These are phyloP conservation scores for Triticum turgidum DNA, from an alignment of 176 grass and related monocot genomes.

Conservation along the genomic window DNA sequence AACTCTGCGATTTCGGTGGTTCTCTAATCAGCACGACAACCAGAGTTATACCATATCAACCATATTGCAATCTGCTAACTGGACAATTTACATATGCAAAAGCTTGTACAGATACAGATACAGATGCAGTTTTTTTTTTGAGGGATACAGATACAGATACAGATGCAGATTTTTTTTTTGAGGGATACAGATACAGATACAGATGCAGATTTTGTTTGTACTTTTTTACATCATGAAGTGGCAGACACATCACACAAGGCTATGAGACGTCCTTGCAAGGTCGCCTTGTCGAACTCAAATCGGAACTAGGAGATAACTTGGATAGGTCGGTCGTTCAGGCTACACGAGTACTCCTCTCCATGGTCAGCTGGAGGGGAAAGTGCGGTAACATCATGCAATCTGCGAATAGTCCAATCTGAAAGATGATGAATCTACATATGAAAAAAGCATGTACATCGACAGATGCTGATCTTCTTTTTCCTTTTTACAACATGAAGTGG, in stretches of 20 bases:
- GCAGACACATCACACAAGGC: neutral
- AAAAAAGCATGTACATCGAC: neutral
- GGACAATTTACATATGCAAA: slow-evolving; percentile 22
- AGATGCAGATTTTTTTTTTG: neutral
- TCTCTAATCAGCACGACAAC: neutral
- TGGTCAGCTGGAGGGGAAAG: slow-evolving; percentile 28
- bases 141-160: neutral
- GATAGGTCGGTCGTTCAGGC: neutral
- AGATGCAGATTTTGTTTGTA: neutral
- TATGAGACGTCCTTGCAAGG: neutral
- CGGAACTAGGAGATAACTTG: neutral
- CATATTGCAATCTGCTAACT: neutral
- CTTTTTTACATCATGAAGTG: neutral
- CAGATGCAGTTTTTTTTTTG: too few relatives aligned
- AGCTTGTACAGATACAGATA: neutral
- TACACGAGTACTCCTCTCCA: slow-evolving; percentile 24
- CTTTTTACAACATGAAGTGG: neutral
- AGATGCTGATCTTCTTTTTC: neutral
- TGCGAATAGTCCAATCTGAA: neutral
- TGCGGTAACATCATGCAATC: slow-evolving; percentile 17
- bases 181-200: neutral
- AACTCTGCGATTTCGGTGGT: neutral
- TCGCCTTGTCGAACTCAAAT: slow-evolving; percentile 1
- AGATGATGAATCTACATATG: slow-evolving; percentile 24
- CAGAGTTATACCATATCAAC: neutral